Evolutionary conservation across 306 rosid genomes (phyloP).

Genomic region (Bauhinia variegata): DNA sequence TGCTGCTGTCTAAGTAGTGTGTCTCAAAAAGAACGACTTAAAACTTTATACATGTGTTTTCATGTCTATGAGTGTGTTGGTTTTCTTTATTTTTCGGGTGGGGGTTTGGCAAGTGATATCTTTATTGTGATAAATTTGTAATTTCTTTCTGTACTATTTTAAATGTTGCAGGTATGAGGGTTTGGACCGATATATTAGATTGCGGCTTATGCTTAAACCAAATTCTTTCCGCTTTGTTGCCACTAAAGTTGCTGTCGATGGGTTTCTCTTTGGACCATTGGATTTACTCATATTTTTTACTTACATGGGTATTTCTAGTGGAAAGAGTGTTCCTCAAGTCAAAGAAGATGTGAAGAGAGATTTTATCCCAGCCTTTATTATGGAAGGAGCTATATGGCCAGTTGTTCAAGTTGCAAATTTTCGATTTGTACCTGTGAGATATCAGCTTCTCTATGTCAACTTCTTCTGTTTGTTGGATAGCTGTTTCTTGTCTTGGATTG

Average conservation of each 20-base stretch:
- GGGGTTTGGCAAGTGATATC: slow-evolving; percentile 3
- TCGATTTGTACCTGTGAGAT: slow-evolving; percentile 80
- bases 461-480: slow-evolving; percentile 90
- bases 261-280: slow-evolving; percentile 73
- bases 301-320: slow-evolving; percentile 80
- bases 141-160: slow-evolving; percentile 17
- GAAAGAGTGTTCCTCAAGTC: slow-evolving; percentile 70
- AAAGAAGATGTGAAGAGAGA: slow-evolving; percentile 88
- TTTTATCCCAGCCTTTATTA: slow-evolving; percentile 71
- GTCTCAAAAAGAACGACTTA: slow-evolving; percentile 2
- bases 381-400: slow-evolving; percentile 92
- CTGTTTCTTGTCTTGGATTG: slow-evolving; percentile 91
- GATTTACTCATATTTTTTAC: slow-evolving; percentile 77
- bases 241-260: slow-evolving; percentile 75
- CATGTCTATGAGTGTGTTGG: neutral
- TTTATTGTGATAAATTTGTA: slow-evolving; percentile 9
- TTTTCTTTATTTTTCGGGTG: neutral
- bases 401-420: slow-evolving; percentile 80
- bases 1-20: slow-evolving; percentile 8
- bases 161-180: slow-evolving; percentile 72
- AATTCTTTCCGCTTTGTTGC: slow-evolving; percentile 75
- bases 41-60: slow-evolving; percentile 12
- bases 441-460: slow-evolving; percentile 90
- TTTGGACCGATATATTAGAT: slow-evolving; percentile 70
- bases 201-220: slow-evolving; percentile 61